phyloP scores from a whole-genome alignment of 208 protist species.

The Angomonas ambiguus region DNA sequence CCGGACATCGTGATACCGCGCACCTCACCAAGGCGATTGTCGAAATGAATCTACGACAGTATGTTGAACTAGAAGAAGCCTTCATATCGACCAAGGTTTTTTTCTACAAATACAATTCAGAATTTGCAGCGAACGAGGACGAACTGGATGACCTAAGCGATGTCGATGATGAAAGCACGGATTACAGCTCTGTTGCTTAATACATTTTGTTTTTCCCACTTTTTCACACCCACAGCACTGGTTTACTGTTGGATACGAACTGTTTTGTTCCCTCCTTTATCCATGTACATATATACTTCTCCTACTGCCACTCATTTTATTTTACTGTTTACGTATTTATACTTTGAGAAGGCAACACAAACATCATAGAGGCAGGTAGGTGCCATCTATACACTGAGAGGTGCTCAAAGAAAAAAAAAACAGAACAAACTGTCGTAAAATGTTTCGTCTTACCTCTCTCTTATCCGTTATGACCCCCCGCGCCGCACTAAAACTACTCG shows the following conservation, averaged over 20 bases:
- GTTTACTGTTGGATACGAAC: neutral
- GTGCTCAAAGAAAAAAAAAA: conserved; percentile 6
- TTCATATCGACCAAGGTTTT: conserved; percentile 69
- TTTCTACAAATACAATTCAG: conserved; percentile 26
- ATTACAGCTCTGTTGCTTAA: neutral
- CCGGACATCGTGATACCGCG: conserved; percentile 3
- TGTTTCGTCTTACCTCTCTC: conserved; percentile 16
- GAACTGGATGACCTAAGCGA: neutral
- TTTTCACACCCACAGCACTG: neutral
- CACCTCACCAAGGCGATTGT: conserved; percentile 59
- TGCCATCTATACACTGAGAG: neutral
- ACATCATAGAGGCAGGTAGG: neutral
- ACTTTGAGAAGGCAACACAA: neutral
- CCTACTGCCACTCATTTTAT: neutral
- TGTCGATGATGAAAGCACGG: conserved; percentile 1
- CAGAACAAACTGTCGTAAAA: too few species aligned
- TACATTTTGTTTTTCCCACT: neutral
- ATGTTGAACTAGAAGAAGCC: conserved; percentile 52
- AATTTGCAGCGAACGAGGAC: neutral
- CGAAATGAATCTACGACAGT: conserved; percentile 48
- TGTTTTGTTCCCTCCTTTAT: conserved; percentile 1
- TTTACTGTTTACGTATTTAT: neutral
- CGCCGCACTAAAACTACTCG: conserved; percentile 49
- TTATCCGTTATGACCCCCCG: conserved; percentile 52
- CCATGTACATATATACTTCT: neutral